Evolutionary conservation across 2,329 filamentous ascomycete species (phyloP).

Genomic region (Xylaria sp.): DNA sequence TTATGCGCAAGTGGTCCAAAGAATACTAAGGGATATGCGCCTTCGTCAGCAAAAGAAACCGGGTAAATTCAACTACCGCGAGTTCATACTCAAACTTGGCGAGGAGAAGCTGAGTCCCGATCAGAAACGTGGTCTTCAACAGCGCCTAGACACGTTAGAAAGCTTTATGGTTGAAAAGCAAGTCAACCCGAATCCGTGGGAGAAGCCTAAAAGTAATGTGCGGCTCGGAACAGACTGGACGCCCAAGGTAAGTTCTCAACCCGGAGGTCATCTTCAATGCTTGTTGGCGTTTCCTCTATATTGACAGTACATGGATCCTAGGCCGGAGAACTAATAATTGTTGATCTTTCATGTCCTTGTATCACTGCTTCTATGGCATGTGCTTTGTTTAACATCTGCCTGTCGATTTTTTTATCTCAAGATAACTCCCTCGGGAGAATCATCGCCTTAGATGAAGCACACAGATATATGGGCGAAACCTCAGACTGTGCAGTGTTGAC

Average conservation of each 20-base stretch:
- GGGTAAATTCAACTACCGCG: constrained; percentile 53
- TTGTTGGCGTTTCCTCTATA: not conserved
- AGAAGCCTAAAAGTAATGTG: not conserved
- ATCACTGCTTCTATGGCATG: constrained; percentile 71
- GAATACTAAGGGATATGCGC: constrained; percentile 63
- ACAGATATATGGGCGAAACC: constrained; percentile 72
- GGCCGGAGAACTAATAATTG: constrained; percentile 63
- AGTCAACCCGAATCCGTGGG: constrained; percentile 10
- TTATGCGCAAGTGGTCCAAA: constrained; percentile 61
- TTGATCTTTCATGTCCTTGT: constrained; percentile 77
- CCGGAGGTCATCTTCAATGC: not conserved
- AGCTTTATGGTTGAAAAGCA: constrained; percentile 59
- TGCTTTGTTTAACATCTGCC: constrained; percentile 72
- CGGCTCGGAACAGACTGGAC: constrained; percentile 39
- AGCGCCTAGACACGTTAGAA: constrained; percentile 67
- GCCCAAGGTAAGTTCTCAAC: constrained; percentile 30
- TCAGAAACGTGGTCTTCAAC: constrained; percentile 61
- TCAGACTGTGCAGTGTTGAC: constrained; percentile 64
- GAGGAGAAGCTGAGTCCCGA: constrained; percentile 48
- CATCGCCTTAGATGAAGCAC: constrained; percentile 76
- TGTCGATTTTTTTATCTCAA: constrained; percentile 68
- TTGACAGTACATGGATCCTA: constrained; percentile 29
- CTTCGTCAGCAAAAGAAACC: constrained; percentile 48
- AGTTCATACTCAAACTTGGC: constrained; percentile 50
- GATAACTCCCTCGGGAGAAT: constrained; percentile 58